Evolutionary conservation across 441 rosid genomes (phyloP).

Genomic region (Arabidopsis hybrid): DNA sequence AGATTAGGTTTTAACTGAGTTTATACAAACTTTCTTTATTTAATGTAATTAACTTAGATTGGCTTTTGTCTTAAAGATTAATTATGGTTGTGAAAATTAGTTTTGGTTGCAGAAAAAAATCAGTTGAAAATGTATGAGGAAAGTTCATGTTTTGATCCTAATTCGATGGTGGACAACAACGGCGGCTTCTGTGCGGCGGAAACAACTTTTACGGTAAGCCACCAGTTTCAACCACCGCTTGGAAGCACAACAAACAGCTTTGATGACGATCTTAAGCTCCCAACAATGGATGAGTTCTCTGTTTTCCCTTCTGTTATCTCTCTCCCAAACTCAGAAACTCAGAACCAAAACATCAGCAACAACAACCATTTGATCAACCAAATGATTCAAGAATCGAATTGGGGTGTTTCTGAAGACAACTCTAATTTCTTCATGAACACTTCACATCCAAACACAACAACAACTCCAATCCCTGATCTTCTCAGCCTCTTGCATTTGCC

Average conservation of each 20-base stretch:
- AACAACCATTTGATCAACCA: conserved; percentile 55
- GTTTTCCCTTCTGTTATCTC: conserved; percentile 38
- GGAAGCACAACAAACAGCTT: conserved; percentile 44
- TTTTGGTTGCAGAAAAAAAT: conserved; percentile 15
- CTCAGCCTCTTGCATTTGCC: conserved; percentile 72
- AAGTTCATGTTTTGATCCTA: conserved; percentile 54
- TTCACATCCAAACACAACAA: conserved; percentile 42
- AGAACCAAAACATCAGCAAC: conserved; percentile 40
- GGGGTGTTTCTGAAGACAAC: conserved; percentile 43
- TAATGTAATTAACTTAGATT: not conserved
- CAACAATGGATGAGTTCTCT: conserved; percentile 52
- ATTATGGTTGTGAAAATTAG: not conserved
- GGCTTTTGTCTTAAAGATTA: conserved; percentile 2
- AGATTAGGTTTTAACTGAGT: conserved; percentile 34
- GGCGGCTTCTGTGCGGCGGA: conserved; percentile 29
- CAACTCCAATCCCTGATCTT: conserved; percentile 65
- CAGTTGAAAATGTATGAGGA: conserved; percentile 50
- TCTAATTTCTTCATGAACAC: conserved; percentile 45
- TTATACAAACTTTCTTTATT: not conserved
- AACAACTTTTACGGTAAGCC: conserved; percentile 16
- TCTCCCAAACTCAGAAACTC: conserved; percentile 41
- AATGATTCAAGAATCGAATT: conserved; percentile 39
- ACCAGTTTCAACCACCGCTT: conserved; percentile 33
- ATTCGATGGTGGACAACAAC: conserved; percentile 40
- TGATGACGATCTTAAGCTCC: conserved; percentile 46